Evolutionary conservation across 345 rosid genomes (phyloP).

Genomic region (Dipteronia sinensis): DNA sequence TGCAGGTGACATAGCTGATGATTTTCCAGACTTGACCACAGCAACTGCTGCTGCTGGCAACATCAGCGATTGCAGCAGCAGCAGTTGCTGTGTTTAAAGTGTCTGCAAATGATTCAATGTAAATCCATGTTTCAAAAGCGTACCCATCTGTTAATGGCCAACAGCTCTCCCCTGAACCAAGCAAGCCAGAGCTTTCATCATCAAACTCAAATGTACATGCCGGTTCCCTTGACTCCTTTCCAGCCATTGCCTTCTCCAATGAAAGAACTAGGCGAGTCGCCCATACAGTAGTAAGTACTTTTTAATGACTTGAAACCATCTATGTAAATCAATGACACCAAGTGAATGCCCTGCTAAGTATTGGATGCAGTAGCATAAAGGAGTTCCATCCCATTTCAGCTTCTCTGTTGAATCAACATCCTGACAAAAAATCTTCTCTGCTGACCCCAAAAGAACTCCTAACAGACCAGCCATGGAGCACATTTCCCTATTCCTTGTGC

Average conservation of each 20-base stretch:
- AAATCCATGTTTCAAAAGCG: constrained; percentile 96
- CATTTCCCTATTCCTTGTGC: constrained; percentile 99
- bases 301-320: constrained; percentile 75
- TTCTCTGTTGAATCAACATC: constrained; percentile 51
- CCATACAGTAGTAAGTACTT: constrained; percentile 65
- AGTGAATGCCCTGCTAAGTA: constrained; percentile 91
- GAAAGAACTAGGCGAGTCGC: constrained; percentile 72
- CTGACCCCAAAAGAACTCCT: constrained; percentile 82
- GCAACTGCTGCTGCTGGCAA: too few species aligned
- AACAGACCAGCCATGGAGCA: constrained; percentile 92
- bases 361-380: constrained; percentile 82
- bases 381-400: constrained; percentile 73
- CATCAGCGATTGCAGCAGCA: constrained; percentile 97
- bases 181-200: constrained; percentile 99
- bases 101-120: constrained; percentile 98
- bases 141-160: constrained; percentile 98
- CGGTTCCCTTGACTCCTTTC: constrained; percentile 96
- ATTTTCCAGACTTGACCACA: constrained; percentile 95
- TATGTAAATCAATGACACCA: constrained; percentile 75
- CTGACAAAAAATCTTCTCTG: constrained; percentile 70
- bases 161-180: constrained; percentile 98
- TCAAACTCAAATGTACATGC: constrained; percentile 93
- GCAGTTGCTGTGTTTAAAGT: constrained; percentile 97
- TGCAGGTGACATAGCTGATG: constrained; percentile 99
- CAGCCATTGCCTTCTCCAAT: constrained; percentile 86